Evolutionary conservation across 1,284 basidiomycete species (phyloP).

Genomic region (Puccinia hordei): DNA sequence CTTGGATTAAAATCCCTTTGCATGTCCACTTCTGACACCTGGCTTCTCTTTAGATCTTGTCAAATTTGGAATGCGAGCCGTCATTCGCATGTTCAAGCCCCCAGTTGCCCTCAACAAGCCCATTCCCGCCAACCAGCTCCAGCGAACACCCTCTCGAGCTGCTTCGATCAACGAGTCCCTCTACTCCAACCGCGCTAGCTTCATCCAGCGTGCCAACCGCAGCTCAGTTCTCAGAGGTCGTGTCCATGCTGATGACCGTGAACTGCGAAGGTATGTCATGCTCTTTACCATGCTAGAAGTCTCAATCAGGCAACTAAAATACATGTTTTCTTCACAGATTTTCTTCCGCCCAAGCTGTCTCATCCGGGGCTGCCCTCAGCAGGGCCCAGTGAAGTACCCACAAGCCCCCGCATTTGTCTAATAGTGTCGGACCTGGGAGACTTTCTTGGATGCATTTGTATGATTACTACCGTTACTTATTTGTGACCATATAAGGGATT

Average conservation of each 20-base stretch:
- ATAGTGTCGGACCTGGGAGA: neutral
- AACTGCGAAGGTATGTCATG: conserved; percentile 36
- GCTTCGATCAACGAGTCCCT: conserved; percentile 89
- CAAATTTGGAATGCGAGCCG: conserved; percentile 92
- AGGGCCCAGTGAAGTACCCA: neutral
- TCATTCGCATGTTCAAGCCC: conserved; percentile 76
- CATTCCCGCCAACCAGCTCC: conserved; percentile 65
- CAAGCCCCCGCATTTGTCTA: neutral
- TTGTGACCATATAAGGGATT: neutral
- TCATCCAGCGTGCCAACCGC: conserved; percentile 80
- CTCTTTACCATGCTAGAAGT: neutral
- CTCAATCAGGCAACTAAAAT: neutral
- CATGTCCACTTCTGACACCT: neutral
- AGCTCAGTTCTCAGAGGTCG: conserved; percentile 77
- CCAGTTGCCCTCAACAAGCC: conserved; percentile 44
- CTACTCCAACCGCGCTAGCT: conserved; percentile 87
- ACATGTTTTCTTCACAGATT: conserved; percentile 30
- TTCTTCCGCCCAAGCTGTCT: conserved; percentile 49
- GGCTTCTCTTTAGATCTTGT: conserved; percentile 61
- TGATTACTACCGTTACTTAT: neutral
- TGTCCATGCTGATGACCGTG: conserved; percentile 30
- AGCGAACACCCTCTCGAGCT: conserved; percentile 78
- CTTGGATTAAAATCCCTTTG: neutral
- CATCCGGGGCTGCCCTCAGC: conserved; percentile 42
- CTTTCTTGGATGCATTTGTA: neutral